Evolutionary conservation across 2,329 filamentous ascomycete species (phyloP).

Genomic region (Ceratocystis alfenasii): DNA sequence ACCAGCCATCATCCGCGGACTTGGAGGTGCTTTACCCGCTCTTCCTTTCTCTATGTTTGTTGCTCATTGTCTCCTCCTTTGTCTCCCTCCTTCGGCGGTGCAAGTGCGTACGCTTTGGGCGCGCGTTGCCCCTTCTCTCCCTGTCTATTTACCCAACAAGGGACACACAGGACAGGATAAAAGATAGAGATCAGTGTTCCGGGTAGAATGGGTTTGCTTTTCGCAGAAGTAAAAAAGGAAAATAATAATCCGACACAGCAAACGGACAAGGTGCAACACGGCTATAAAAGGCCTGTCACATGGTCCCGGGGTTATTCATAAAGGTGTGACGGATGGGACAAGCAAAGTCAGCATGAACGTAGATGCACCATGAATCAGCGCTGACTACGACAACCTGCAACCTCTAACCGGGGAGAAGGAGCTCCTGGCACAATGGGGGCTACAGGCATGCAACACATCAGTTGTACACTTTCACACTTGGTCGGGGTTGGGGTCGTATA

Average conservation of each 20-base stretch:
- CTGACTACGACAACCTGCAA: slow-evolving; percentile 4
- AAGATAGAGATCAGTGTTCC: too few relatives aligned
- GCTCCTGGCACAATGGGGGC: not conserved
- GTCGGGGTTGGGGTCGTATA: too few relatives aligned
- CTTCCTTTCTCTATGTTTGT: too few relatives aligned
- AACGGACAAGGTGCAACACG: not conserved
- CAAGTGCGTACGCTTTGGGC: slow-evolving; percentile 1
- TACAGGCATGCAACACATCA: not conserved
- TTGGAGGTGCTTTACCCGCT: too few relatives aligned
- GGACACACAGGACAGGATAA: not conserved
- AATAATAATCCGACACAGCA: not conserved
- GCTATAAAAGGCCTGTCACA: not conserved
- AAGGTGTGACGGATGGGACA: not conserved
- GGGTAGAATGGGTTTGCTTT: too few relatives aligned
- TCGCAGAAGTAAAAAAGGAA: not conserved
- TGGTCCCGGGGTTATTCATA: not conserved
- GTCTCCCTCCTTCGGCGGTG: not conserved
- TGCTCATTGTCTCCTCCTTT: not conserved
- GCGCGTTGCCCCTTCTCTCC: not conserved
- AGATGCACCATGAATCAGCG: not conserved
- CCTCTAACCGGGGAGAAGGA: not conserved
- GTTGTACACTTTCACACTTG: not conserved
- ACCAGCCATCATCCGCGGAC: too few relatives aligned
- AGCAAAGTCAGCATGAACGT: not conserved
- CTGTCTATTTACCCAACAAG: not conserved